A percentile compares a stretch with the other conserved stretches of the same genome.
Conservation (phyloP, 768 basidiomycete species). For the Kwoniella bestiolae region DNA sequence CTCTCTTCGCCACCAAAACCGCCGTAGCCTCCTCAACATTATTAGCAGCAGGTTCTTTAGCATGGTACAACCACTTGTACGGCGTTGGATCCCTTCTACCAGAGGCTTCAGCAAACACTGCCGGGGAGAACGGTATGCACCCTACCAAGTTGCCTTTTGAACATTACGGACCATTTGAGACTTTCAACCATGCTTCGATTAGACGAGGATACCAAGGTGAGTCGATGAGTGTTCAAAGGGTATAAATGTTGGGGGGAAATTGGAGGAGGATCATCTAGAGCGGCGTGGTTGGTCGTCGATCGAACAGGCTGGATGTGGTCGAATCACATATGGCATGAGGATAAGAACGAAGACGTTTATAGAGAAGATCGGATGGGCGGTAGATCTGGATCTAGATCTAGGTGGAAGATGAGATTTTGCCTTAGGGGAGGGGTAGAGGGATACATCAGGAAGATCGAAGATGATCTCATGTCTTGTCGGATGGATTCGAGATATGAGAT, state of each 20-base stretch:
- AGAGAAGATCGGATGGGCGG: no score
- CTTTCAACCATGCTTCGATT: conserved; percentile 88
- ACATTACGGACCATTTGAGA: conserved; percentile 82
- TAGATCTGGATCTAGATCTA: no score
- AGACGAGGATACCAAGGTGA: conserved; percentile 62
- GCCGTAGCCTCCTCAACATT: conserved; percentile 70
- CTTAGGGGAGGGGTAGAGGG: no score
- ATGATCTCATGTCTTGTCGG: no score
- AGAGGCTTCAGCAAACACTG: conserved; percentile 89
- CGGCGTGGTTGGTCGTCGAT: no score
- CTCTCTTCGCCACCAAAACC: conserved; percentile 46
- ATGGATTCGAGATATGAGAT: no score
- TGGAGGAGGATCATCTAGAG: no score
- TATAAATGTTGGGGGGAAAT: neutral
- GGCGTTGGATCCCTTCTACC: conserved; percentile 86
- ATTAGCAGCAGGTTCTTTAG: conserved; percentile 82
- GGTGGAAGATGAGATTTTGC: no score
- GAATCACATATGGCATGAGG: no score
- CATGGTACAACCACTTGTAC: conserved; percentile 95
- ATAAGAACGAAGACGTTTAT: no score
- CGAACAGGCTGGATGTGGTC: no score
- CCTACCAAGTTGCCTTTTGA: conserved; percentile 85
- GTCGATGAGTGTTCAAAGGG: conserved; percentile 40
- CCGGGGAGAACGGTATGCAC: conserved; percentile 93
- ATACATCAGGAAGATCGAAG: no score